Evolutionary conservation across 257 asterid genomes (phyloP).

Genomic region (Solanum medicagineum): DNA sequence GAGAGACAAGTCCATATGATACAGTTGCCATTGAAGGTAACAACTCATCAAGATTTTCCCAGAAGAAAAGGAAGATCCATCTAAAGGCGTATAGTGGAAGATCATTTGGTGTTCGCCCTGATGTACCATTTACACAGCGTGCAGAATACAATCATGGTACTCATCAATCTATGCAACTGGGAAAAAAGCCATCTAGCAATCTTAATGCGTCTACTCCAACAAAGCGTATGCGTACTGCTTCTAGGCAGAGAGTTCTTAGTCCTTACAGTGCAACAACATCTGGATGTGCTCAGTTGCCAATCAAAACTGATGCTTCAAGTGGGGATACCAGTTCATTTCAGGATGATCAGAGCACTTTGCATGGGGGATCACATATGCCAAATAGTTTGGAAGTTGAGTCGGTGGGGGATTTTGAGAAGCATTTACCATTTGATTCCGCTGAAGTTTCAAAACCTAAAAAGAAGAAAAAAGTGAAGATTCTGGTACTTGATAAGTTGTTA

Average conservation of each 20-base stretch:
- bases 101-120: slow-evolving; percentile 39
- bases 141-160: slow-evolving; percentile 40
- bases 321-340: slow-evolving; percentile 88
- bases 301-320: slow-evolving; percentile 84
- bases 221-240: slow-evolving; percentile 83
- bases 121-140: slow-evolving; percentile 40
- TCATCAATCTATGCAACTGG: slow-evolving; percentile 40
- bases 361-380: slow-evolving; percentile 48
- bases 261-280: slow-evolving; percentile 72
- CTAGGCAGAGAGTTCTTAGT: slow-evolving; percentile 63
- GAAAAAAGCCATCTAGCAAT: slow-evolving; percentile 62
- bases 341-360: slow-evolving; percentile 78
- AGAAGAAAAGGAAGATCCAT: slow-evolving; percentile 50
- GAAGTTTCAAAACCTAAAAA: slow-evolving; percentile 79
- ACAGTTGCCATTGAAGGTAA: slow-evolving; percentile 36
- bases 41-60: slow-evolving; percentile 49
- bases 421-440: slow-evolving; percentile 42
- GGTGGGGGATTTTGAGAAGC: slow-evolving; percentile 56
- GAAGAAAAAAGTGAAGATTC: slow-evolving; percentile 72
- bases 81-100: slow-evolving; percentile 44
- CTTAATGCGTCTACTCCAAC: slow-evolving; percentile 81
- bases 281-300: slow-evolving; percentile 56
- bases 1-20: slow-evolving; percentile 61
- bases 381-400: slow-evolving; percentile 75
- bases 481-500: slow-evolving; percentile 34